Evolutionary conservation across 495 filamentous ascomycete genomes (phyloP).

Genomic region (Melanomma pulvis-pyrius): DNA sequence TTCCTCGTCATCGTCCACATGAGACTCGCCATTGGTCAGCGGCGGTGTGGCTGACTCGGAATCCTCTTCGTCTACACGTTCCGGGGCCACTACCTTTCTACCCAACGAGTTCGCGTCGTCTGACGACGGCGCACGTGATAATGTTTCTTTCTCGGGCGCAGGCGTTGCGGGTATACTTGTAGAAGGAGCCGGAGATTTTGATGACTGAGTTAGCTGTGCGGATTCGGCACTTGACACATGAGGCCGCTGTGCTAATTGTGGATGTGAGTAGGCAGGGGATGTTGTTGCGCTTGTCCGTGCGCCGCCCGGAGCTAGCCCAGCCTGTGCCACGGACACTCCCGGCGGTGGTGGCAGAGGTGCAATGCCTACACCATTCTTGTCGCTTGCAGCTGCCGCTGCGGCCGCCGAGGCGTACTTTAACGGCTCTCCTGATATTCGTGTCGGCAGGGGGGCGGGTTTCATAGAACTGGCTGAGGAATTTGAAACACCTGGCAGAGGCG

Average conservation of each 20-base stretch:
- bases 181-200: slow-evolving; percentile 53
- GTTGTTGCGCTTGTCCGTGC: slow-evolving; percentile 43
- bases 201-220: slow-evolving; percentile 39
- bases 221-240: slow-evolving; percentile 50
- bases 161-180: slow-evolving; percentile 50
- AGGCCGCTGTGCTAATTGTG: slow-evolving; percentile 56
- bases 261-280: slow-evolving; percentile 54
- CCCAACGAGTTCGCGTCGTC: slow-evolving; percentile 28
- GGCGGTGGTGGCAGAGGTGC: slow-evolving; percentile 88
- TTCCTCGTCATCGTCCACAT: slow-evolving; percentile 50
- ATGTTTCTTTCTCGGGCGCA: slow-evolving; percentile 50
- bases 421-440: slow-evolving; percentile 81
- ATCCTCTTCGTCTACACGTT: slow-evolving; percentile 31
- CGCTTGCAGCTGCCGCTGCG: slow-evolving; percentile 89
- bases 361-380: slow-evolving; percentile 86
- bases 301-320: slow-evolving; percentile 29
- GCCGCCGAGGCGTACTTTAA: slow-evolving; percentile 97
- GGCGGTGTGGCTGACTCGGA: slow-evolving; percentile 39
- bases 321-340: slow-evolving; percentile 51
- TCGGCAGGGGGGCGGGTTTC: slow-evolving; percentile 90
- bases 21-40: slow-evolving; percentile 59
- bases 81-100: slow-evolving; percentile 25
- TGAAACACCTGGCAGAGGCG: slow-evolving; percentile 62
- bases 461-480: slow-evolving; percentile 60
- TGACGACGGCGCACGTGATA: slow-evolving; percentile 41